A percentile compares a stretch with the other conserved stretches of the same genome.
These are phyloP conservation scores for Deinandra increscens DNA, from an alignment of 129 eudicot genomes.

Conservation along the genomic window DNA sequence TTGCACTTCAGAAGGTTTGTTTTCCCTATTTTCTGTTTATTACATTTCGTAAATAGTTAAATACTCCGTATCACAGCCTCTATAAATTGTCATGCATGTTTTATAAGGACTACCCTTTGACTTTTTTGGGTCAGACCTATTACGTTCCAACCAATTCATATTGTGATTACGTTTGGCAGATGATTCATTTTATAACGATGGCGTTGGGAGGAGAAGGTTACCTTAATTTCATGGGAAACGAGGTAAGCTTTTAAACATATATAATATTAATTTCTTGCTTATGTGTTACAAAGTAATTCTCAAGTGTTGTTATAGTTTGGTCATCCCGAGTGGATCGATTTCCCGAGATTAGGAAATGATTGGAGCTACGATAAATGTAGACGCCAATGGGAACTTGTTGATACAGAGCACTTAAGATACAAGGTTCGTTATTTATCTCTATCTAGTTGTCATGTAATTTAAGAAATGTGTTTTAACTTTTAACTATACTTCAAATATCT, in stretches of 20 bases:
- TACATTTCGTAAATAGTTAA: not conserved
- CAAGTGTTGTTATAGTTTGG: constrained; percentile 63
- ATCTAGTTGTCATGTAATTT: constrained; percentile 1
- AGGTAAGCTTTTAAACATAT: constrained; percentile 44
- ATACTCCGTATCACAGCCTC: not conserved
- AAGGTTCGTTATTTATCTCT: constrained; percentile 45
- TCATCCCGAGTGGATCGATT: constrained; percentile 99
- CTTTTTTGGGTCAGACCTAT: constrained; percentile 15
- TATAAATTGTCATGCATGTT: not conserved
- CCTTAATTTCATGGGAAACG: constrained; percentile 99
- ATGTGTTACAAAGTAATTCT: not conserved
- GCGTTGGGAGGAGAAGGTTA: constrained; percentile 99
- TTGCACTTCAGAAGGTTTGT: constrained; percentile 95
- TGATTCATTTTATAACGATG: constrained; percentile 97
- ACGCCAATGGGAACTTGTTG: constrained; percentile 97
- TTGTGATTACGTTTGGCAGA: constrained; percentile 42
- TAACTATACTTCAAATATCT: not conserved
- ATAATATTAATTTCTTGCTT: not conserved
- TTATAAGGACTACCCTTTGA: constrained; percentile 2
- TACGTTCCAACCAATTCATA: not conserved
- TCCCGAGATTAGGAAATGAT: constrained; percentile 86
- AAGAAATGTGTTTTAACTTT: not conserved
- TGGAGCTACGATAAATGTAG: constrained; percentile 89
- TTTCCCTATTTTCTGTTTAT: constrained; percentile 4
- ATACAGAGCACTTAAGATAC: constrained; percentile 87